phyloP scores from a whole-genome alignment of 2,329 filamentous ascomycete genomes.

The Clonostachys byssicola region DNA sequence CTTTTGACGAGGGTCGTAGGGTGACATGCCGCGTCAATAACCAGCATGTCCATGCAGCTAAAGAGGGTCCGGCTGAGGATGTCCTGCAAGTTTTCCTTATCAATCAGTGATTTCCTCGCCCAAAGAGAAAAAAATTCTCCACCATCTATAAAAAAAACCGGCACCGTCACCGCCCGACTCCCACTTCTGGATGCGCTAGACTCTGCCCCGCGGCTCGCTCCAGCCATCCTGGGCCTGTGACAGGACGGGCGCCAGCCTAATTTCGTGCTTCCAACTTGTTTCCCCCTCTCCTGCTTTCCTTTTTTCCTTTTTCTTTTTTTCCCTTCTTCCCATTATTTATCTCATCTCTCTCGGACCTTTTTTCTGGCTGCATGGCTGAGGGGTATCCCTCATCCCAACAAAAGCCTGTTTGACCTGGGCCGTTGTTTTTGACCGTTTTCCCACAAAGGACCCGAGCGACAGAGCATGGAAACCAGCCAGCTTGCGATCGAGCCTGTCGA shows the following conservation, averaged over 20 bases:
- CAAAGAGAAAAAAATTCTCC: neutral
- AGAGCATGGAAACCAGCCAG: constrained; percentile 21
- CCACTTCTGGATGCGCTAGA: neutral
- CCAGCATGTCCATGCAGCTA: no score
- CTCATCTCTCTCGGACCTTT: neutral
- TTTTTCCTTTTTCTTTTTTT: neutral
- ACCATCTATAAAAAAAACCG: neutral
- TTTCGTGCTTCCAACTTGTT: no score
- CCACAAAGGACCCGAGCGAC: no score
- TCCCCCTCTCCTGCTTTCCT: neutral
- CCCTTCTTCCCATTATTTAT: neutral
- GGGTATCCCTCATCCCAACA: neutral
- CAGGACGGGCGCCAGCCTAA: no score
- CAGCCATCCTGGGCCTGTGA: neutral
- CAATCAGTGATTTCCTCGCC: no score
- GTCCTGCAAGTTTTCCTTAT: no score
- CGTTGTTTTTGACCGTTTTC: no score
- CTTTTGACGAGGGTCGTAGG: no score
- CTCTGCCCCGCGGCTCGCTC: neutral
- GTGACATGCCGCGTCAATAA: no score
- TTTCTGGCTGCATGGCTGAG: neutral
- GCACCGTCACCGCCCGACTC: neutral
- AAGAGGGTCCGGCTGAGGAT: no score
- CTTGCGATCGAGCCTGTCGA: constrained; percentile 17
- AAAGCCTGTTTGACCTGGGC: neutral